Evolutionary conservation across 1,284 basidiomycete species (phyloP), one percentile per base, ranked within the genome.

Genomic region (Sporisorium iseilematis-ciliati): DNA sequence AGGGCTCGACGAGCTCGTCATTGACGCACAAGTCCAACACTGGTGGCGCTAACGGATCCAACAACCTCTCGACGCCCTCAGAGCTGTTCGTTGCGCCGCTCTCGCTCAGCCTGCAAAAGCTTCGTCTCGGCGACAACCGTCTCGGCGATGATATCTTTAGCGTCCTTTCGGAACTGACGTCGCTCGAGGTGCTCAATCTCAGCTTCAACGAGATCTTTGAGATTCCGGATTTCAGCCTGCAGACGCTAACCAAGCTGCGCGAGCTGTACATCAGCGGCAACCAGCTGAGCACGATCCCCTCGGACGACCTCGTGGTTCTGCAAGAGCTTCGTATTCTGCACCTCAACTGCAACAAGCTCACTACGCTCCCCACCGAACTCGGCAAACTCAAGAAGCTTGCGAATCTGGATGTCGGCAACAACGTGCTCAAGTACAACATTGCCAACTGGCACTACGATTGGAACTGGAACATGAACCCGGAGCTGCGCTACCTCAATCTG

Each of bases 401-500:
- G 69, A 90, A 92, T 29, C 88, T 99, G 68, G 97, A 99, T 84
- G 97, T 94, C 2, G 95, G 96, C 7, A 95, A 92, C 85, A 99
- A 99, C 85, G 87, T 91, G 57, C 88, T 99, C 86, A 95, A 94
- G 89, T 99, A 99, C 87, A 99, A 99, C 85, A 95, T 98, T 77
- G 93, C 94, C 81, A 99, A 99, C 83, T 96, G 92, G 92, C 93
- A 96, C 82, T 99, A 96, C 86, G 97, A 99, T 87, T 99, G 96
- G 96, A 99, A 99, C 86, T 99, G 97, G 97, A 98, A 98, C 85
- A 97, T 95, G 88, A 99, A 98, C 85, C 91, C 91, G 71, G 92
- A 93, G 75, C 89, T 99, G 67, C 91, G 91, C 59, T 98, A 97
- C 86, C 91, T 94, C 75, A 94, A 94, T 82, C 82, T 94, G 56